Conservation (phyloP, 2,329 filamentous ascomycete genomes). For the Xylaria hypoxylon region DNA sequence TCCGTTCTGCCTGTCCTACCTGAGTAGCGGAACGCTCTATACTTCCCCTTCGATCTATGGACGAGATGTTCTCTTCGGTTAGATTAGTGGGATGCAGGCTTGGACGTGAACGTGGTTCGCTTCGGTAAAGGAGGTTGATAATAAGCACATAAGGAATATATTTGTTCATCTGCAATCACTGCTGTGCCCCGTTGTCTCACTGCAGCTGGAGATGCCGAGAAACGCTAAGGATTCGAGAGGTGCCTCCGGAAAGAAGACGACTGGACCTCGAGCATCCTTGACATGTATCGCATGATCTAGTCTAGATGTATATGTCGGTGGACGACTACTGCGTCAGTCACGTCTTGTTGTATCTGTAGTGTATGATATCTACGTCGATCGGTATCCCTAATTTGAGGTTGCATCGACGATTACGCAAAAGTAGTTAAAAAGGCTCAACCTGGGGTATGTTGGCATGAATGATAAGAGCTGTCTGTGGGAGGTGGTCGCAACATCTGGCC, state of each 20-base stretch:
- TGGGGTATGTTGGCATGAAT: slow-evolving; percentile 15
- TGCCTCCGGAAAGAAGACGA: slow-evolving; percentile 19
- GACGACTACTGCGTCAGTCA: background rate
- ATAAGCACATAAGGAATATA: background rate
- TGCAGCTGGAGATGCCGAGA: slow-evolving; percentile 25
- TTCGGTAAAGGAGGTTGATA: background rate
- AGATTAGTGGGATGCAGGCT: background rate
- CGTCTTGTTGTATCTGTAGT: too few species aligned
- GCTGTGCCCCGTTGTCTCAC: slow-evolving; percentile 33
- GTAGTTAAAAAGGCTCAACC: slow-evolving; percentile 10
- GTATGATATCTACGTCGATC: slow-evolving; percentile 7
- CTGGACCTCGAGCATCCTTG: slow-evolving; percentile 7
- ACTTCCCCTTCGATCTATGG: background rate
- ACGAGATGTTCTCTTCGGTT: slow-evolving; percentile 4
- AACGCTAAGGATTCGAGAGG: slow-evolving; percentile 11
- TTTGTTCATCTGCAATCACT: slow-evolving; percentile 7
- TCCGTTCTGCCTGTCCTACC: slow-evolving; percentile 30
- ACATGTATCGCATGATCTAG: slow-evolving; percentile 2
- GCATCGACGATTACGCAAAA: slow-evolving; percentile 5
- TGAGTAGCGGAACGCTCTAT: slow-evolving; percentile 8
- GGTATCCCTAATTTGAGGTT: background rate
- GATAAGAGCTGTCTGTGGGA: slow-evolving; percentile 8
- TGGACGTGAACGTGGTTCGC: slow-evolving; percentile 8
- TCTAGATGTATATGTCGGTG: background rate
- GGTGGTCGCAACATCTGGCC: background rate